Evolutionary conservation across 176 grass and related monocot genomes (phyloP), one percentile per base, ranked within the genome.

Genomic region (Zea luxurians): DNA sequence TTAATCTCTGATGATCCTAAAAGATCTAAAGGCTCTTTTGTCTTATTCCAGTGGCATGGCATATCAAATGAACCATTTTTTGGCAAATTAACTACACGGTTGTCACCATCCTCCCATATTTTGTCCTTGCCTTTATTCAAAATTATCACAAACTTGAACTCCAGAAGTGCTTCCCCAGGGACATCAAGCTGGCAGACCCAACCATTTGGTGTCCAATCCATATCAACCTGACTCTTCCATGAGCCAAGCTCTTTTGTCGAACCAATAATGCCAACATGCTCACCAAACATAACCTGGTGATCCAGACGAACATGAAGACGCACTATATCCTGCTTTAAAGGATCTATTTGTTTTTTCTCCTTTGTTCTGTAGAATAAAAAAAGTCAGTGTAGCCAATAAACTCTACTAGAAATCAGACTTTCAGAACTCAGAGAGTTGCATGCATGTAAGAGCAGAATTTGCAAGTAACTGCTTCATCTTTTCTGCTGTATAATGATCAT

Each of bases 111-210:
- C 80, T 97, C 95, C 95, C 95, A 97, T 52, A 62, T 64, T 70
- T 86, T 86, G 9, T 88, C 87, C n/a, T 90, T 88, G 6, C 78
- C 49, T 73, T 74, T 89, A 70, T 88, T 83, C 4, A 13, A 50
- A 81, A 88, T 83, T 27, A 92, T 69, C n/a, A 97, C 87, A 82
- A 97, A 97, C 68, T 97, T 97, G 74, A 86, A 97, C 80, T 97
- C 95, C 67, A 87, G 46, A 6, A 44, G 45, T 10, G 58, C 64
- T 64, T 83, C 89, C 21, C 87, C 85, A 37, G 69, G 83, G 48
- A 97, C 49, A 54, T 85, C 74, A 37, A 97, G 87, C 48, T 92
- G 79, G 74, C 82, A 86, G 58, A 88, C 79, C 95, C 95, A 97
- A 43, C 91, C 95, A 53, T 94, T 81, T 46, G 70, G 76, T 35